phyloP scores from a whole-genome alignment of 2,329 filamentous ascomycete genomes.

The Penicillium palitans region DNA sequence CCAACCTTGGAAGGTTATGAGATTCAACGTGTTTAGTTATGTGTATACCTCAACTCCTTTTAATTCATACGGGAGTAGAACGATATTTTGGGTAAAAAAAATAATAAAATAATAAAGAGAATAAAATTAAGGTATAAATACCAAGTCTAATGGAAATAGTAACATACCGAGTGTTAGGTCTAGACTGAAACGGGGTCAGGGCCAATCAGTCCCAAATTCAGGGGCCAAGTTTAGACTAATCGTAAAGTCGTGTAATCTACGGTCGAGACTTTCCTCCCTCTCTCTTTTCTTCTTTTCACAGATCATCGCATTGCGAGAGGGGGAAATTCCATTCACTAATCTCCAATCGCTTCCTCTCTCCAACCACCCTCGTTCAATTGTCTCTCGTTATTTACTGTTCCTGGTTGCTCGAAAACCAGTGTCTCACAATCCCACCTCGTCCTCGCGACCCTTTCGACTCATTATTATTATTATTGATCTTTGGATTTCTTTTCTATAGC shows the following conservation, averaged over 20 bases:
- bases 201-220: slow-evolving; percentile 24
- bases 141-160: slow-evolving; percentile 8
- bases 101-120: too few species aligned
- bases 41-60: too few species aligned
- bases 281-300: slow-evolving; percentile 6
- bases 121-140: slow-evolving; percentile 3
- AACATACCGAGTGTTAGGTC: slow-evolving; percentile 12
- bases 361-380: slow-evolving; percentile 1
- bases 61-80: too few species aligned
- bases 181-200: slow-evolving; percentile 23
- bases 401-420: slow-evolving; percentile 4
- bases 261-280: slow-evolving; percentile 15
- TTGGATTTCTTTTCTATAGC: slow-evolving; percentile 1
- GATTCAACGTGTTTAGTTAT: neutral
- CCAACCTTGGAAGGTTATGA: neutral
- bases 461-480: slow-evolving; percentile 1
- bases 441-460: slow-evolving; percentile 1
- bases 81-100: too few species aligned
- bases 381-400: slow-evolving; percentile 1
- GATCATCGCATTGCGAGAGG: slow-evolving; percentile 9
- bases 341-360: slow-evolving; percentile 5
- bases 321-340: slow-evolving; percentile 9
- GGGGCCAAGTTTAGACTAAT: slow-evolving; percentile 14
- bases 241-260: neutral
- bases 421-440: slow-evolving; percentile 1